Base-by-base conservation (phyloP, 2,329 filamentous ascomycete genomes). In the Dothistroma pini region DNA sequence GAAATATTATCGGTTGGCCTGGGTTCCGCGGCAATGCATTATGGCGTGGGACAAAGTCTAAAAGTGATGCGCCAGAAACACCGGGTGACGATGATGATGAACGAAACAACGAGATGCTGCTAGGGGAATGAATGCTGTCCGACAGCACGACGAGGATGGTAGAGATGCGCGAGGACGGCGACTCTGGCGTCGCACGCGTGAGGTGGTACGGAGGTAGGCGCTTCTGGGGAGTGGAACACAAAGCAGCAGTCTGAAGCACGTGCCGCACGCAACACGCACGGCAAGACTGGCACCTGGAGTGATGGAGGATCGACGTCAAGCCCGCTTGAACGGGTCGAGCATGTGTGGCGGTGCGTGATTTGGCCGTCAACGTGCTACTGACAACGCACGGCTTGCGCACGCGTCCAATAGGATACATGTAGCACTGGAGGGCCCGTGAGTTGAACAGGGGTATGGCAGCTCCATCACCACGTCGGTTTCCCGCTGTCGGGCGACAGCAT, bases 1-100 rank as follows among this genome's bases (percentile, higher is more conserved):
- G 48, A 51, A 50, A 32, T 51, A 21, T 51, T 51, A 32, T 25
- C 48, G 48, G 21, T 19, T 29, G 25, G 25, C 25, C 25, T 29
- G 25, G 25, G 25, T 31, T 31, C 21, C 21, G 48, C 48, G 48
- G 48, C 25, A 51, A 51, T 51, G 19, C 19, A 51, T 51, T 10
- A 51, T 51, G 21, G 21, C 10, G 21, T 51, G 21, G 25, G 21
- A 51, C 48, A 8, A 51, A 51, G 48, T 51, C 48, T 51, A 51
- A 29, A 51, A 51, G 21, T 51, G 48, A 51, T 51, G 48, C 29
- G 48, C 21, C 29, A 16, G 48, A 51, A 51, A 51, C 48, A 51
- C n/a, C n/a, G n/a, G n/a, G 29, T 11, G 10, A 4, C 10, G 22
- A 32, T 8, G 11, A 50, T n/a, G 48, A 25, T 29, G 41, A 19